Conservation (phyloP, 192 early-diverging fungal genomes). For the Helicostylum pulchrum region DNA sequence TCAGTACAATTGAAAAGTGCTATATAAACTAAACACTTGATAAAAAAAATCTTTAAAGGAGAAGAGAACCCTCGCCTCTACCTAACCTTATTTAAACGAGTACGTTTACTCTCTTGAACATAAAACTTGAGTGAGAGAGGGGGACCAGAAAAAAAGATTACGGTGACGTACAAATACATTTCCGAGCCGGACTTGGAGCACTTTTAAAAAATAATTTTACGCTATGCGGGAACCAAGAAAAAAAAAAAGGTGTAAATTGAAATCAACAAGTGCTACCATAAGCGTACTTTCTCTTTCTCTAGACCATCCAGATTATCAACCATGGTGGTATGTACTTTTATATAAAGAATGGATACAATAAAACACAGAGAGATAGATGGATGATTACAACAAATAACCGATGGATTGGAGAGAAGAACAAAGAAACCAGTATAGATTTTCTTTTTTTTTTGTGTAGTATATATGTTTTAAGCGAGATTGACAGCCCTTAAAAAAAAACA, state of each 20-base stretch:
- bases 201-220: neutral
- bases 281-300: constrained; percentile 24
- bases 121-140: too few relatives aligned
- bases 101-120: too few relatives aligned
- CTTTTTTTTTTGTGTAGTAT: constrained; percentile 1
- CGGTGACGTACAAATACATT: neutral
- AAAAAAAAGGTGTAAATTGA: constrained; percentile 1
- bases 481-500: too few relatives aligned
- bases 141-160: neutral
- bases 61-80: too few relatives aligned
- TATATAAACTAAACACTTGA: too few relatives aligned
- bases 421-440: neutral
- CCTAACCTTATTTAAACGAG: too few relatives aligned
- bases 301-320: constrained; percentile 26
- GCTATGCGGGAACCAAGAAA: neutral
- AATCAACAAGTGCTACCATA: neutral
- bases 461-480: neutral
- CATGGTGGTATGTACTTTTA: constrained; percentile 32
- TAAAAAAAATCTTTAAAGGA: too few relatives aligned
- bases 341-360: neutral
- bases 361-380: constrained; percentile 2
- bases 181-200: neutral
- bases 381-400: neutral
- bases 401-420: neutral
- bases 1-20: too few relatives aligned